Base-by-base conservation (phyloP, 257 asterid species). In the Marsdenia floribunda region DNA sequence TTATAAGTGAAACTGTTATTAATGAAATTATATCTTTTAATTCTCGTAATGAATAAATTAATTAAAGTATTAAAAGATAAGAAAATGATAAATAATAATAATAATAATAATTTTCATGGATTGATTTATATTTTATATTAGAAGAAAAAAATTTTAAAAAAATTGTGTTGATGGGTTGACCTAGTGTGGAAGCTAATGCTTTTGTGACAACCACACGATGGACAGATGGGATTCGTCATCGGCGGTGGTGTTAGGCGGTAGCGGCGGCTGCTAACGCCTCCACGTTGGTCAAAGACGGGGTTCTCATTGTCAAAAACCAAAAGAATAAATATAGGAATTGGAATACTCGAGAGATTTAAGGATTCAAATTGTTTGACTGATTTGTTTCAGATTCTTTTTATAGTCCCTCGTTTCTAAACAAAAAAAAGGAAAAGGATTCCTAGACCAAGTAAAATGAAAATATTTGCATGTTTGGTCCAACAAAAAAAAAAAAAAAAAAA, bases 291-390 rank as follows among this genome's bases (percentile, higher is more conserved):
- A 73, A 73, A 53, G 6, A 44, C 26, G 40, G 67, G 46, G 13
- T 21, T 5, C 3, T 44, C 6, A 6, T 44, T 21, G 75, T 75
- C 76, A 70, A 76, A 66, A 44, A 26, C 65, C 37, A 24, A 59
- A 13, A 57, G 57, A 52, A 52, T 44, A 44, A 42, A 44, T 44
- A 44, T 44, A 14, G 54, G 54, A 49, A 49, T 49, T 44, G 49
- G 12, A 44, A 44, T 44, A 6, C 49, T 40, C 46, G 8, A 4
- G 40, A 37, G 7, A 40, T 40, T 40, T 40, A 5, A 47, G 53
- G 53, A 47, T 47, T 47, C 16, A 10, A 10, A 47, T 47, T 10
- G 53, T 47, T 47, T 47, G 53, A 47, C 53, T 47, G 14, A 47
- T 10, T 47, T 47, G 13, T 40, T 40, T 40, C 7, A 40, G 46